Conservation (phyloP, 192 early-diverging fungal species). For the Linnemannia elongata region DNA sequence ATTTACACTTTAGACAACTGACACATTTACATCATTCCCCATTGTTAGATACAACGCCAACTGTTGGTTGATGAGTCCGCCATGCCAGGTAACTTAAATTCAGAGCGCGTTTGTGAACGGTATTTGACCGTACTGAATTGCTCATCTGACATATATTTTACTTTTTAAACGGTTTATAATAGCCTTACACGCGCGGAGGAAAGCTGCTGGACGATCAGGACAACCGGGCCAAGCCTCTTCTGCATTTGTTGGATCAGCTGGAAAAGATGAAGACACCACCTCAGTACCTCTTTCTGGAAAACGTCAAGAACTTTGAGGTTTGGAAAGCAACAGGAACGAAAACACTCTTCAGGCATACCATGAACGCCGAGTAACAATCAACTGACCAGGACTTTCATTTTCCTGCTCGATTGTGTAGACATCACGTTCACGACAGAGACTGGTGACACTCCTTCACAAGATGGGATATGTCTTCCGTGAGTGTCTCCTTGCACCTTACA, state of each 20-base stretch:
- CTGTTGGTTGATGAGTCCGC: slow-evolving; percentile 93
- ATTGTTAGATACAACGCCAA: slow-evolving; percentile 71
- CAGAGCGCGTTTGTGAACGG: background rate
- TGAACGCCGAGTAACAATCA: background rate
- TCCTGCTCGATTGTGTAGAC: slow-evolving; percentile 39
- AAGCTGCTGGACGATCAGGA: slow-evolving; percentile 83
- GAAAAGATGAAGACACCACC: slow-evolving; percentile 66
- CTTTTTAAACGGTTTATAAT: background rate
- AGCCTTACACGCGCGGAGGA: slow-evolving; percentile 82
- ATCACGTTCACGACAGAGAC: slow-evolving; percentile 70
- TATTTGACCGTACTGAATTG: background rate
- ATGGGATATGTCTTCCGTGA: slow-evolving; percentile 75
- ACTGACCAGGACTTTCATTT: slow-evolving; percentile 6
- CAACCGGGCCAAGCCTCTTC: slow-evolving; percentile 76
- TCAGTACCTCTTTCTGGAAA: slow-evolving; percentile 78
- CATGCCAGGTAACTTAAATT: slow-evolving; percentile 79
- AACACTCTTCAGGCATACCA: background rate
- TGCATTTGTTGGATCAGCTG: slow-evolving; percentile 76
- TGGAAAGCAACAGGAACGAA: slow-evolving; percentile 12
- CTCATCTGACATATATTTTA: background rate
- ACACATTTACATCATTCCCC: background rate
- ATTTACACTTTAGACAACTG: background rate
- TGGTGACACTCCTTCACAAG: slow-evolving; percentile 67
- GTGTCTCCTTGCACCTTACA: slow-evolving; percentile 78
- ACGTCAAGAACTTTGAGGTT: slow-evolving; percentile 86